phyloP scores from a whole-genome alignment of 1,284 basidiomycete genomes.

The Coriolopsis trogii region DNA sequence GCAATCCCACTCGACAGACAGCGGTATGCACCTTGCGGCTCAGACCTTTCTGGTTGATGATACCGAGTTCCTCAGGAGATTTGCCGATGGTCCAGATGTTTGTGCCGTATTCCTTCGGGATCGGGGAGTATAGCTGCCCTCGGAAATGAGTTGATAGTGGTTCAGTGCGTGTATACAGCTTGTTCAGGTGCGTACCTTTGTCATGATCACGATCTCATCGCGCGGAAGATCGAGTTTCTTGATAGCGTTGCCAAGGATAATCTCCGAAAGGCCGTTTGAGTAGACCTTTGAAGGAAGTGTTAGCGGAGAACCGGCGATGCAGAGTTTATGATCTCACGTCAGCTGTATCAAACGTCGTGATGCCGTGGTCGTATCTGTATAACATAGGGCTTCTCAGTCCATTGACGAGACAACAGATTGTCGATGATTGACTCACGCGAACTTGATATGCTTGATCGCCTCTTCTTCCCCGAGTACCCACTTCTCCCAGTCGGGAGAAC shows the following conservation, averaged over 20 bases:
- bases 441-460: constrained; percentile 41
- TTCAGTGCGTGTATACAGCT: too few species aligned
- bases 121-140: constrained; percentile 9
- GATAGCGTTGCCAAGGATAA: constrained; percentile 80
- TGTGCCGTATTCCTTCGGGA: constrained; percentile 37
- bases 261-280: constrained; percentile 69
- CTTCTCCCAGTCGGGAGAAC: constrained; percentile 36
- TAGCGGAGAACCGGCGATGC: background rate
- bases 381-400: background rate
- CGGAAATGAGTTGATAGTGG: background rate
- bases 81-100: background rate
- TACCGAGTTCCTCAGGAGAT: constrained; percentile 24
- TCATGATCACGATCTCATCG: constrained; percentile 77
- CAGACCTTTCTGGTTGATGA: constrained; percentile 39
- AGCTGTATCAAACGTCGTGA: constrained; percentile 56
- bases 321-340: constrained; percentile 33
- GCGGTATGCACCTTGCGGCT: constrained; percentile 32
- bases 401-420: background rate
- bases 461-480: constrained; percentile 48
- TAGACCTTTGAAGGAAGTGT: constrained; percentile 24
- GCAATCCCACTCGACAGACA: background rate
- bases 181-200: constrained; percentile 52
- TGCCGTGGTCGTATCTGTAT: constrained; percentile 40
- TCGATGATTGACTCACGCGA: constrained; percentile 29
- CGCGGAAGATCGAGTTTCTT: constrained; percentile 71